Evolutionary conservation across 2,329 filamentous ascomycete genomes (phyloP), one percentile per base, ranked within the genome.

Genomic region (Hypoxylon sp.): DNA sequence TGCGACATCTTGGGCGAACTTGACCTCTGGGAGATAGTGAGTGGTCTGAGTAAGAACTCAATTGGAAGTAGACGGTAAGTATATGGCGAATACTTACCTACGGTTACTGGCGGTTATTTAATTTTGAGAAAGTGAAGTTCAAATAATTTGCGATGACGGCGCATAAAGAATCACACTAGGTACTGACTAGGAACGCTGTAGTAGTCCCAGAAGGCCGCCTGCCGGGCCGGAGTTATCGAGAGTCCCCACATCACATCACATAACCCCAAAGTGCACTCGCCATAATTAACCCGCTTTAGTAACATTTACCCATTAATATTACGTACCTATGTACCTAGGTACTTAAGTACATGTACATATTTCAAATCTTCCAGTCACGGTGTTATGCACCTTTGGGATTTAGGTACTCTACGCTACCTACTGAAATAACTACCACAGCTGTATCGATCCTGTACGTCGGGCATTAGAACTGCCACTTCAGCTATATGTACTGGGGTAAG

Each of bases 1-100:
- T 85, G 79, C 72, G 89, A 85, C 90, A 92, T 92, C 76, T 77
- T 85, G 83, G 58, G 78, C 76, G 73, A 70, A 42, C 37, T 52
- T 17, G 54, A 63, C 37, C 48, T 63, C 46, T 57, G 11, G 24
- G 2, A 37, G 5, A 52, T 39, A 53, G 46, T 42, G 35, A 46
- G 55, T 17, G 33, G 29, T 22, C 50, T 54, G 66, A 8, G 48
- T 51, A 26, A 48, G 35, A 56, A 39, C 3, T 35, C 66, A 51
- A 65, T 60, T 70, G 29, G 24, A 61, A 52, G 17, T 37, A 26
- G 44, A 37, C 53, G 24, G 19, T 5, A 35, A 39, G 35, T 51
- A 8, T 37, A 46, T 19, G 24, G 52, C 17, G 22, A 56, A 63
- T 47, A 56, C 47, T 44, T 44, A 62, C 46, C 44, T 35, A 39